Conservation (phyloP, 2,329 filamentous ascomycete genomes). For the Rutstroemia sp. region DNA sequence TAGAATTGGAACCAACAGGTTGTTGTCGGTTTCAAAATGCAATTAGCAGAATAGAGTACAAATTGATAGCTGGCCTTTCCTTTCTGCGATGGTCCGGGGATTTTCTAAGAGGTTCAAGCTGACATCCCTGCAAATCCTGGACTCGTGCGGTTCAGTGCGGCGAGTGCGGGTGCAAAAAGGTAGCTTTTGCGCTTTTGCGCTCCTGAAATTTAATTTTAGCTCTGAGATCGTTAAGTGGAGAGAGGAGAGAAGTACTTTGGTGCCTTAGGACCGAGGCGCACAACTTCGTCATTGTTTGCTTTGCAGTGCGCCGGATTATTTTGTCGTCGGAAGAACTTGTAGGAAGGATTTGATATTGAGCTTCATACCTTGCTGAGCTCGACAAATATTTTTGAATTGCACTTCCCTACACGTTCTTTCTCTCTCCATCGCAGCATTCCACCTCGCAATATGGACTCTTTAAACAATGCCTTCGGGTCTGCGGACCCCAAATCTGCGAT, state of each 20-base stretch:
- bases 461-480: not conserved
- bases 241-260: not conserved
- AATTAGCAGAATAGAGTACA: not conserved
- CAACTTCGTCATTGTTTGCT: too few species aligned
- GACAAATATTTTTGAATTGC: not conserved
- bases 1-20: not conserved
- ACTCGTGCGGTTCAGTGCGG: not conserved
- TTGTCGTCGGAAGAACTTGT: not conserved
- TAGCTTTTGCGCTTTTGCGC: not conserved
- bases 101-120: not conserved
- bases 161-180: not conserved
- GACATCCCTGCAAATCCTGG: not conserved
- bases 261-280: not conserved
- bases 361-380: not conserved
- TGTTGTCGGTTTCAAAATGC: not conserved
- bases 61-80: constrained; percentile 19
- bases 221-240: too few species aligned
- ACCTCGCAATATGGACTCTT: constrained; percentile 2
- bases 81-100: not conserved
- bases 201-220: not conserved
- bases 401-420: not conserved
- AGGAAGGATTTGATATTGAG: not conserved
- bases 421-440: not conserved
- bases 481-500: constrained; percentile 27
- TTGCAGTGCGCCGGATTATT: not conserved